These are phyloP conservation scores for Mycena olivaceomarginata DNA, from an alignment of 768 basidiomycete genomes.

Conservation along the genomic window DNA sequence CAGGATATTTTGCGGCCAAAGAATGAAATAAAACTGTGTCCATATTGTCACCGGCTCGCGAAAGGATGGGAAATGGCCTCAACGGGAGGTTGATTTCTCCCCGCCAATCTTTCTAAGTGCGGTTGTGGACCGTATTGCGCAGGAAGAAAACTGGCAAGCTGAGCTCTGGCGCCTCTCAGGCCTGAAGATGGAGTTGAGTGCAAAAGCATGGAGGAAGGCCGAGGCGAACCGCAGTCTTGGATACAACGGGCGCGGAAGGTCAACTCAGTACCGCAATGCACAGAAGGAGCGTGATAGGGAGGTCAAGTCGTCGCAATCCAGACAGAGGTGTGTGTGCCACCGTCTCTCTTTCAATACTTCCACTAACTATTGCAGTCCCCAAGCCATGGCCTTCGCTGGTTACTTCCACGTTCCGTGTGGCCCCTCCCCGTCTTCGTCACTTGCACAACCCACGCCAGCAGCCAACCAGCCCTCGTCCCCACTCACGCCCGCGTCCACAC, in stretches of 20 bases:
- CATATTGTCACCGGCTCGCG: too few relatives aligned
- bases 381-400: background rate
- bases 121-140: background rate
- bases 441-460: too few relatives aligned
- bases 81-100: too few relatives aligned
- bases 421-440: too few relatives aligned
- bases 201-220: background rate
- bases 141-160: constrained; percentile 4
- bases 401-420: too few relatives aligned
- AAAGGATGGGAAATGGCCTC: too few relatives aligned
- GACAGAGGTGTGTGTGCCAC: background rate
- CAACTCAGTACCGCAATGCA: background rate
- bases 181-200: background rate
- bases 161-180: constrained; percentile 11
- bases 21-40: too few relatives aligned
- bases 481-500: too few relatives aligned
- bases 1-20: too few relatives aligned
- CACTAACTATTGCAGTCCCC: background rate
- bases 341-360: background rate
- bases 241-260: constrained; percentile 17
- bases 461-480: too few relatives aligned
- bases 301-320: background rate
- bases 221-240: constrained; percentile 19
- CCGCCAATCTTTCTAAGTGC: too few relatives aligned
- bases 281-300: background rate